Evolutionary conservation across 805 yeast genomes (phyloP), one percentile per base, ranked within the genome.

Genomic region (Pichia paraexigua): DNA sequence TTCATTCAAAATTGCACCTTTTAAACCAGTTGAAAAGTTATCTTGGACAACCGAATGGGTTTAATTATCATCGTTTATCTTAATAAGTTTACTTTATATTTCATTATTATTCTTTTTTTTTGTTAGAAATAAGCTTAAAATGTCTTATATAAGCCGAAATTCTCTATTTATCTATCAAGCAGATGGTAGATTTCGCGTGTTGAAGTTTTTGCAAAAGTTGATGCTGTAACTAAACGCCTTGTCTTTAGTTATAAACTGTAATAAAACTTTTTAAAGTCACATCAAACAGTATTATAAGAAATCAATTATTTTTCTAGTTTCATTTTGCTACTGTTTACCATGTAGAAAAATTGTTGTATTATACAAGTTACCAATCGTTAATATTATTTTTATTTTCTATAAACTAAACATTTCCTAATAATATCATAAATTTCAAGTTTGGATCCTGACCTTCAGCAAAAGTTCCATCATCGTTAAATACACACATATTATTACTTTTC

Each of bases 21-120:
- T 92, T 75, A 76, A 74, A 59, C 90, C 97, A 9, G 96, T 96
- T 18, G 81, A 85, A 49, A 76, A 73, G 51, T 74, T 92, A 47
- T 62, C 73, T 32, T 92, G 95, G 89, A 67, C 79, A 11, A 77
- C 80, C 6, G 86, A 84, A 67, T 91, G 97, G 97, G 66, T 74
- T 43, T 51, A 52, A 46, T 5, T 35, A 25, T 40, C 7, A 39
- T 25, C 22, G 47, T 41, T 43, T 21, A 39, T 39, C 7, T 50
- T 21, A 30, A 41, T 28, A 30, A 24, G 22, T 39, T n/a, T 51
- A 47, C 35, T 30, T 30, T 15, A 30, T 30, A 30, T 30, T 30
- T 30, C 11, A 12, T 15, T 15, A 15, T 9, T 13, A 13, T 30
- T 30, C 12, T 13, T 9, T 12, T 27, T 10, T 27, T 27, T 27